Evolutionary conservation across 1,284 basidiomycete species (phyloP).

Genomic region (Hortiboletus rubellus): DNA sequence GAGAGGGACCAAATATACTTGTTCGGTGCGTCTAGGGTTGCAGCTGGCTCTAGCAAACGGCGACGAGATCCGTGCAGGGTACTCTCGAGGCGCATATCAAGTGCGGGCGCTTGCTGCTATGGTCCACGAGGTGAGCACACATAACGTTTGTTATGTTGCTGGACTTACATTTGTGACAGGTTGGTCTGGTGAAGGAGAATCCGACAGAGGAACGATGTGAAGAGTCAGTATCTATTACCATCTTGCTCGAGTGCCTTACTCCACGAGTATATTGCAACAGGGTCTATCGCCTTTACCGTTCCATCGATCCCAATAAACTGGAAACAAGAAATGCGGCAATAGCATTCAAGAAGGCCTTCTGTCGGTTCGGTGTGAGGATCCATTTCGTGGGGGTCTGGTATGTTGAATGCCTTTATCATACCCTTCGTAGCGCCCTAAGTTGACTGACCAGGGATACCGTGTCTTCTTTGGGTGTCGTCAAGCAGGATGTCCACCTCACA

Average conservation of each 20-base stretch:
- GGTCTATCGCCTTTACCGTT: neutral
- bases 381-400: conserved; percentile 44
- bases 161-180: neutral
- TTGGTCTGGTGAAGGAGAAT: neutral
- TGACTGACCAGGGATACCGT: conserved; percentile 40
- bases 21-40: neutral
- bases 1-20: neutral
- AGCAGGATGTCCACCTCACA: conserved; percentile 18
- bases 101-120: conserved; percentile 39
- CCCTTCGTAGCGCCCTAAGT: neutral
- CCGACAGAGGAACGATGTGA: neutral
- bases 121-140: conserved; percentile 31
- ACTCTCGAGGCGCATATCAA: conserved; percentile 45
- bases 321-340: neutral
- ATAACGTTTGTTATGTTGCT: too few relatives aligned
- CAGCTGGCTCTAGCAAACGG: conserved; percentile 28
- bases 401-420: neutral
- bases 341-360: conserved; percentile 37
- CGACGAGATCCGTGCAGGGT: conserved; percentile 38
- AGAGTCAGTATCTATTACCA: neutral
- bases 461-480: conserved; percentile 33
- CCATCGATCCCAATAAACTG: neutral
- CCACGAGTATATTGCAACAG: conserved; percentile 18
- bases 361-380: conserved; percentile 22
- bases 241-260: neutral